phyloP scores from a whole-genome alignment of 1,139 yeast species.

The Geotrichum candidum region DNA sequence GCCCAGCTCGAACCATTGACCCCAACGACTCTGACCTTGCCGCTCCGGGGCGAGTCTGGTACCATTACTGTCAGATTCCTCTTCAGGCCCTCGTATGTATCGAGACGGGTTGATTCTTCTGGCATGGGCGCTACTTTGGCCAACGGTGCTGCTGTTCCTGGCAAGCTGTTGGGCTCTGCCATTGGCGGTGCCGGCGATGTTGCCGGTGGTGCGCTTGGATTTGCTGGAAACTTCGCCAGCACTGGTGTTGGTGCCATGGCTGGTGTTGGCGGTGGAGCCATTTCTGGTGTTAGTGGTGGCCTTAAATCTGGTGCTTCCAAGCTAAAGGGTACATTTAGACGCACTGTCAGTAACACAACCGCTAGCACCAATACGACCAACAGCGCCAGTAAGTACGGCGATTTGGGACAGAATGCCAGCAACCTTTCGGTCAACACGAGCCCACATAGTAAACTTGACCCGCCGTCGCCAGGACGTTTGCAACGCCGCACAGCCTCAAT shows the following conservation, averaged over 20 bases:
- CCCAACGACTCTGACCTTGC: constrained; percentile 48
- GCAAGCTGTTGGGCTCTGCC: constrained; percentile 30
- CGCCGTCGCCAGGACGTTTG: not conserved
- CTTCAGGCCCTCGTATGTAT: constrained; percentile 66
- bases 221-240: constrained; percentile 36
- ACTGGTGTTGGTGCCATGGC: constrained; percentile 40
- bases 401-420: constrained; percentile 22
- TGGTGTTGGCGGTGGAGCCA: too few relatives aligned
- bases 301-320: constrained; percentile 16
- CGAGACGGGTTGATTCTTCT: constrained; percentile 36
- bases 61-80: constrained; percentile 50
- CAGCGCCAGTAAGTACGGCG: constrained; percentile 23
- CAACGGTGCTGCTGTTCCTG: constrained; percentile 23
- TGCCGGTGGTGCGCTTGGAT: constrained; percentile 41
- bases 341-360: constrained; percentile 6
- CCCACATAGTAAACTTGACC: constrained; percentile 14
- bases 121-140: constrained; percentile 27
- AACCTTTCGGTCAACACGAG: constrained; percentile 13
- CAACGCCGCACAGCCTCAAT: constrained; percentile 18
- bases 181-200: constrained; percentile 36
- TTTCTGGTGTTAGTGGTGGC: too few relatives aligned
- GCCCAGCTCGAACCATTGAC: constrained; percentile 55
- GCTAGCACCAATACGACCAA: not conserved
- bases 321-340: constrained; percentile 10
- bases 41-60: constrained; percentile 52